Conservation (phyloP, 192 early-diverging fungal species). For the Entomortierella beljakovae region DNA sequence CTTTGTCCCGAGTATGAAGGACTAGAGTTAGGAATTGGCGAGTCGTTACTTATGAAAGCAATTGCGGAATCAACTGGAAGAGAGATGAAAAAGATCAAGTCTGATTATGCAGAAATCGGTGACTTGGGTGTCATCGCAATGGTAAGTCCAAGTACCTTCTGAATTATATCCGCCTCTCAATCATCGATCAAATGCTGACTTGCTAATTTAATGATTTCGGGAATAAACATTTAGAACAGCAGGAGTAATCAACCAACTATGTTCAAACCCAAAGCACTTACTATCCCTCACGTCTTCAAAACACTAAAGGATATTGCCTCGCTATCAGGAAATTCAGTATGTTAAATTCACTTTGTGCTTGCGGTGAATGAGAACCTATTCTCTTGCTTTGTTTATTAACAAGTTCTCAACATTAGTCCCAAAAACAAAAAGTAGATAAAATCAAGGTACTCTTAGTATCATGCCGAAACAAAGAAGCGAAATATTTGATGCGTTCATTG, state of each 20-base stretch:
- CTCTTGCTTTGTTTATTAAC: not conserved
- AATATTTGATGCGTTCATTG: slow-evolving; percentile 70
- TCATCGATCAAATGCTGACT: not conserved
- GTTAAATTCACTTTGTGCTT: not conserved
- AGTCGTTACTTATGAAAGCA: slow-evolving; percentile 92
- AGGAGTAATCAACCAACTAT: slow-evolving; percentile 89
- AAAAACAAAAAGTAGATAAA: slow-evolving; percentile 59
- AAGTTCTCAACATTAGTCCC: slow-evolving; percentile 16
- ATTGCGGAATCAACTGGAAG: slow-evolving; percentile 92
- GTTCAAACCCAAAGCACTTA: slow-evolving; percentile 83
- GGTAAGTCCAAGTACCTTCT: slow-evolving; percentile 49
- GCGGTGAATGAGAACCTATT: not conserved
- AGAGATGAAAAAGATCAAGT: slow-evolving; percentile 78
- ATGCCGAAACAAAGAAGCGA: slow-evolving; percentile 57
- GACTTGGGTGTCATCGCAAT: slow-evolving; percentile 94
- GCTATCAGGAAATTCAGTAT: slow-evolving; percentile 72
- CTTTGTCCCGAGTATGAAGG: slow-evolving; percentile 95
- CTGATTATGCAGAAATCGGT: slow-evolving; percentile 80
- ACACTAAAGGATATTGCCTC: slow-evolving; percentile 89
- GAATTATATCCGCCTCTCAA: not conserved
- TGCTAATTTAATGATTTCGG: too few relatives aligned
- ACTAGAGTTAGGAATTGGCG: slow-evolving; percentile 96
- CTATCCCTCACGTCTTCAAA: slow-evolving; percentile 83
- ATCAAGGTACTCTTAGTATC: slow-evolving; percentile 59
- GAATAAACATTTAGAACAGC: slow-evolving; percentile 59